These are phyloP conservation scores for Fusarium haematococcum DNA, from an alignment of 2,329 filamentous ascomycete genomes.

Conservation along the genomic window DNA sequence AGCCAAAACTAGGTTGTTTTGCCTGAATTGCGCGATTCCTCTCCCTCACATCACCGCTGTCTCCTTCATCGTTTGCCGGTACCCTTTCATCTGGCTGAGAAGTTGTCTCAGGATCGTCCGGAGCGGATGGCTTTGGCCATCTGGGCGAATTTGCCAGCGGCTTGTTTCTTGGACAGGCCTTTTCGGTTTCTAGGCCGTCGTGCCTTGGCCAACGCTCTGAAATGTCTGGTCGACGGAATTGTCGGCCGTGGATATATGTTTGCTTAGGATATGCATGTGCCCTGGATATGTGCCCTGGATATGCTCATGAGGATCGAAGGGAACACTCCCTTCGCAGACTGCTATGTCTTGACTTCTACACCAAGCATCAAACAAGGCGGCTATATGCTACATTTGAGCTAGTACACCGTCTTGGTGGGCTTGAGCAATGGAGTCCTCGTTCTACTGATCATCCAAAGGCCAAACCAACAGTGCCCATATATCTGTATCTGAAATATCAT, in stretches of 20 bases:
- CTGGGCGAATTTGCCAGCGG: neutral
- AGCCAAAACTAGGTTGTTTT: slow-evolving; percentile 9
- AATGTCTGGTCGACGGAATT: neutral
- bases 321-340: neutral
- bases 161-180: neutral
- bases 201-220: neutral
- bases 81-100: neutral
- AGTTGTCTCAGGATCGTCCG: neutral
- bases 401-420: neutral
- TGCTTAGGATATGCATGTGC: neutral
- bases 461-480: neutral
- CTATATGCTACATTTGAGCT: neutral
- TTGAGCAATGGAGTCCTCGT: neutral
- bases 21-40: slow-evolving; percentile 2
- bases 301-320: neutral
- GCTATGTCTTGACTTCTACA: neutral
- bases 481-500: neutral
- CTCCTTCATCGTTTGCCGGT: neutral
- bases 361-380: neutral
- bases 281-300: neutral
- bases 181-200: neutral
- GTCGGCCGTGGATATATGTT: neutral
- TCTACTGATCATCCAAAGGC: neutral
- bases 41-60: neutral
- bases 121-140: neutral